phyloP scores from a whole-genome alignment of 2,329 filamentous ascomycete genomes.

The Sporothrix brasiliensis region DNA sequence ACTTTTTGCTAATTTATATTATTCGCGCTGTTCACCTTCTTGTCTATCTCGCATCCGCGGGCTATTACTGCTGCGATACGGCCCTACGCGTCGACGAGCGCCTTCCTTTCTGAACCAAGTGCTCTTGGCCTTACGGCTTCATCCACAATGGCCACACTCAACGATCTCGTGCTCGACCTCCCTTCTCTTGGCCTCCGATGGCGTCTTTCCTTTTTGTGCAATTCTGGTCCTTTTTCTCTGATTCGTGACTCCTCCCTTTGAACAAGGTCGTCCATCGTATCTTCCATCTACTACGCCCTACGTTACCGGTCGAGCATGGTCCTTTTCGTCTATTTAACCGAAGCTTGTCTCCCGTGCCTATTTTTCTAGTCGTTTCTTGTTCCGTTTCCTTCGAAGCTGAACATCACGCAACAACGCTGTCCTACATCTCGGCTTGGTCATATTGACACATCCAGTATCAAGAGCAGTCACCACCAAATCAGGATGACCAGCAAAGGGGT shows the following conservation, averaged over 20 bases:
- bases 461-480: background rate
- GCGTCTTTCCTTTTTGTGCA: background rate
- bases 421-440: no score
- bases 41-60: background rate
- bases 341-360: background rate
- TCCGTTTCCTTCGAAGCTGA: background rate
- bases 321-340: conserved; percentile 20
- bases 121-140: background rate
- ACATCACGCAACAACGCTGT: no score
- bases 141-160: no score
- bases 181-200: conserved; percentile 24
- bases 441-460: no score
- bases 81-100: background rate
- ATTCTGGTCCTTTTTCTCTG: background rate
- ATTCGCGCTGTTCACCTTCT: background rate
- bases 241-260: background rate
- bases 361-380: background rate
- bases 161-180: conserved; percentile 4
- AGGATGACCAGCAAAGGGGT: conserved; percentile 8
- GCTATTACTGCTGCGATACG: background rate
- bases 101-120: background rate
- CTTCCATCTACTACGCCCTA: background rate
- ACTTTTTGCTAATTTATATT: background rate
- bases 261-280: background rate
- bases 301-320: background rate